Evolutionary conservation across 306 rosid genomes (phyloP).

Genomic region (Begonia masoniana): DNA sequence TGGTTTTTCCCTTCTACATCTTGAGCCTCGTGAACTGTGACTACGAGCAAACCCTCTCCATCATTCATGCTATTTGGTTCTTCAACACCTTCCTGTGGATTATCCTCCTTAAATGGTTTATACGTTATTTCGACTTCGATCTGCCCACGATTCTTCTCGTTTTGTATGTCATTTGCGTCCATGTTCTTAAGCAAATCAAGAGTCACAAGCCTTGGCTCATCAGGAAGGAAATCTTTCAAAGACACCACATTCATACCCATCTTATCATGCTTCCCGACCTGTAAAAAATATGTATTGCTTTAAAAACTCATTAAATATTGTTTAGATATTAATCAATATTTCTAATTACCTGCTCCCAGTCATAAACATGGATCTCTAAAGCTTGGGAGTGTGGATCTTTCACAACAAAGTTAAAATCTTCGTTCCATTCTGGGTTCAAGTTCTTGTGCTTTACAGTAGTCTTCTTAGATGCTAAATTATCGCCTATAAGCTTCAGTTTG

Average conservation of each 20-base stretch:
- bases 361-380: constrained; percentile 70
- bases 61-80: constrained; percentile 24
- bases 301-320: not conserved
- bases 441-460: constrained; percentile 65
- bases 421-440: constrained; percentile 88
- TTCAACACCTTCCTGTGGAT: constrained; percentile 9
- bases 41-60: constrained; percentile 75
- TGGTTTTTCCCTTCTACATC: constrained; percentile 75
- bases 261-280: constrained; percentile 82
- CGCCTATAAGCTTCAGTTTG: constrained; percentile 61
- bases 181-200: constrained; percentile 71
- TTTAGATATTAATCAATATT: not conserved
- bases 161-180: constrained; percentile 21
- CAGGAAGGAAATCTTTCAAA: constrained; percentile 46
- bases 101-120: constrained; percentile 76
- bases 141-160: constrained; percentile 54
- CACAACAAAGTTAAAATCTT: constrained; percentile 68
- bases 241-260: constrained; percentile 76
- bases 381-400: constrained; percentile 71
- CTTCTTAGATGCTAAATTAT: constrained; percentile 61
- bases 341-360: constrained; percentile 85
- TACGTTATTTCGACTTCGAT: constrained; percentile 58
- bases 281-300: constrained; percentile 4
- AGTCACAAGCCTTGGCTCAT: constrained; percentile 42
- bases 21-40: constrained; percentile 60